Evolutionary conservation across 1,284 basidiomycete species (phyloP).

Genomic region (Tilletiopsis washingtonensis): DNA sequence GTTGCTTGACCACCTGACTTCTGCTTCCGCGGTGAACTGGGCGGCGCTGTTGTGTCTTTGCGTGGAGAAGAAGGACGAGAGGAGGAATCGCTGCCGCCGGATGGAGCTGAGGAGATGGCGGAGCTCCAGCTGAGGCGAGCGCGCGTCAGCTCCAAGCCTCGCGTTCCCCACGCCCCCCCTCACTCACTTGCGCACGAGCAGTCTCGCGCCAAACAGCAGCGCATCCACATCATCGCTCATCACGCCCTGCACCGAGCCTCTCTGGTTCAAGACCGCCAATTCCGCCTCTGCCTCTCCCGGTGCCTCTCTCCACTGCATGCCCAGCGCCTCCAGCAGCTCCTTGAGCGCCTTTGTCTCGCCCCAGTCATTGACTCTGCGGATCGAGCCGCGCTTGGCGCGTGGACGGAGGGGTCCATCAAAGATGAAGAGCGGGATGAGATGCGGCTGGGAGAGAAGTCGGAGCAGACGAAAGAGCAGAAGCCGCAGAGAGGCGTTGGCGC

Average conservation of each 20-base stretch:
- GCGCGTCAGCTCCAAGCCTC: neutral
- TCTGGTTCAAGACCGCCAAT: conserved; percentile 73
- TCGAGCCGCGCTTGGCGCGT: conserved; percentile 68
- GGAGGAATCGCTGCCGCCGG: neutral
- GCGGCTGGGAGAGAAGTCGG: conserved; percentile 65
- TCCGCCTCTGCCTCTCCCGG: conserved; percentile 96
- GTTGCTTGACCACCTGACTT: neutral
- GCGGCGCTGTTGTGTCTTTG: no score
- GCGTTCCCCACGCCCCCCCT: no score
- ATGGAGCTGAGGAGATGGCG: neutral
- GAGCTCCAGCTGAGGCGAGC: neutral
- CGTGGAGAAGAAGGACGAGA: neutral
- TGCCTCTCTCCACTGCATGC: conserved; percentile 63
- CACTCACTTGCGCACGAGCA: conserved; percentile 66
- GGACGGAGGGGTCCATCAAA: conserved; percentile 87
- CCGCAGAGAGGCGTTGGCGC: conserved; percentile 52
- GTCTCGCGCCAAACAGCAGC: conserved; percentile 76
- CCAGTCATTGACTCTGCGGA: conserved; percentile 15
- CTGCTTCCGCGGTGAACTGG: neutral
- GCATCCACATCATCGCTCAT: conserved; percentile 90
- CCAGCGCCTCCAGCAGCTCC: conserved; percentile 74
- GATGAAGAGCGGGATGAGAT: conserved; percentile 79
- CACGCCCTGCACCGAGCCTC: conserved; percentile 70
- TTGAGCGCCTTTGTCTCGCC: conserved; percentile 10
- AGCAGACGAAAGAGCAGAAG: conserved; percentile 55